Base-by-base conservation (phyloP, 2,329 filamentous ascomycete species). In the Penicillium sp. region DNA sequence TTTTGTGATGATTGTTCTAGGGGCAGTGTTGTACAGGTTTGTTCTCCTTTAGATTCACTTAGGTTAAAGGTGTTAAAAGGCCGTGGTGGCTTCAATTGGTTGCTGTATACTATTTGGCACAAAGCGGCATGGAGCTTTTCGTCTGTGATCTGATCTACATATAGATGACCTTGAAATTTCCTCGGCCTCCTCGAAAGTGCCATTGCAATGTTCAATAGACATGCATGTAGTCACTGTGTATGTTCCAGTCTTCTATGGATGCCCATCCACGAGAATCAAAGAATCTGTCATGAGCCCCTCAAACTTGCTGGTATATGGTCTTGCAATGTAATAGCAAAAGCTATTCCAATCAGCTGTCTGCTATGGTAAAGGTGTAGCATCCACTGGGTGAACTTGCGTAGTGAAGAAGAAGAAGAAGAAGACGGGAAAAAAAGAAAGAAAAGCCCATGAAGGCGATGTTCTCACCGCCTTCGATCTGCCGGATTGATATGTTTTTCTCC, bases 201-300 rank as follows among this genome's bases (percentile, higher is more conserved):
- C 34, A 36, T 36, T 5, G 13, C 34, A 36, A 36, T 36, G 24
- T 8, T 5, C 8, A 36, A 1, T 6, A n/a, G 7, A 36, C 2
- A 36, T n/a, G 38, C 38, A 40, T 18, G 10, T 40, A 11, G 40
- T 55, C 44, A 51, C 51, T 42, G 54, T 45, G 46, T 45, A 45
- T 77, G 74, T 77, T 63, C 74, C 75, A 77, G 68, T 64, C 63
- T 66, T 75, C 73, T 77, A 78, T 78, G 74, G 75, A 75, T 72
- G 72, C 67, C 72, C 74, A 77, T 65, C 65, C 74, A 75, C 58
- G 54, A 54, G 34, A 55, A 57, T 51, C 50, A 53, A 61, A 52
- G 45, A 53, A 53, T 53, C 55, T 58, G 56, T 73, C 73, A 70
- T 73, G 72, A 66, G 66, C 72, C 70, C 75, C 75, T 78, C 75